phyloP scores from a whole-genome alignment of 257 asterid species.

The Scutellaria minor region DNA sequence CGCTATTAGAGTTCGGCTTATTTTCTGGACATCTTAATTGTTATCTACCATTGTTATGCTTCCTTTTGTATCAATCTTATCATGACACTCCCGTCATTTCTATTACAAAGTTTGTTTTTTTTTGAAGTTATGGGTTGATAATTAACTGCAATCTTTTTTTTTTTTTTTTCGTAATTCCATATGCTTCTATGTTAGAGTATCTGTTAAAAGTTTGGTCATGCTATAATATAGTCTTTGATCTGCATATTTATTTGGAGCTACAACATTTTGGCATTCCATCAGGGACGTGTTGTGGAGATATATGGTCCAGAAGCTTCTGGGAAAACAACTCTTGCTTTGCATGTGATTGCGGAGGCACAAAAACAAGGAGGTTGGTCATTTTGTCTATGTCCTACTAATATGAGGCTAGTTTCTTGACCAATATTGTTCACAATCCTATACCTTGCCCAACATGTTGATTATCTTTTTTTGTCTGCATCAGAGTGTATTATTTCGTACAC shows the following conservation, averaged over 20 bases:
- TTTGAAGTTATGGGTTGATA: constrained; percentile 18
- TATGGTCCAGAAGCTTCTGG: constrained; percentile 99
- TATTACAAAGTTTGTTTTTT: not conserved
- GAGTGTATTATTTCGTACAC: not conserved
- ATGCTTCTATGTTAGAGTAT: not conserved
- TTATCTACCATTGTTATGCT: constrained; percentile 22
- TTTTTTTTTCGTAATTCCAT: constrained; percentile 3
- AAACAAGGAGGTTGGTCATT: constrained; percentile 79
- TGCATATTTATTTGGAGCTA: constrained; percentile 21
- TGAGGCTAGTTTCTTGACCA: constrained; percentile 1
- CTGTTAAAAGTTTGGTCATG: constrained; percentile 1
- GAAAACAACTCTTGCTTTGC: constrained; percentile 95
- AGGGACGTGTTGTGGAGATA: constrained; percentile 97
- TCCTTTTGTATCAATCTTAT: constrained; percentile 8
- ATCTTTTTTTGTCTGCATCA: not conserved
- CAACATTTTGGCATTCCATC: constrained; percentile 28
- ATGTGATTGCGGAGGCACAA: constrained; percentile 95
- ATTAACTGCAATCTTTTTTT: constrained; percentile 1
- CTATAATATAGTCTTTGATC: not conserved
- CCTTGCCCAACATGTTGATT: constrained; percentile 1
- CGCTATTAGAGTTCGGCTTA: not conserved
- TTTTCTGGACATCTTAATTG: constrained; percentile 3
- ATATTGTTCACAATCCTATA: constrained; percentile 3
- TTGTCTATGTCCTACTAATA: constrained; percentile 4
- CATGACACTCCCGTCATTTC: constrained; percentile 8